Base-by-base conservation (phyloP, 306 rosid genomes). In the Spatholobus suberectus region DNA sequence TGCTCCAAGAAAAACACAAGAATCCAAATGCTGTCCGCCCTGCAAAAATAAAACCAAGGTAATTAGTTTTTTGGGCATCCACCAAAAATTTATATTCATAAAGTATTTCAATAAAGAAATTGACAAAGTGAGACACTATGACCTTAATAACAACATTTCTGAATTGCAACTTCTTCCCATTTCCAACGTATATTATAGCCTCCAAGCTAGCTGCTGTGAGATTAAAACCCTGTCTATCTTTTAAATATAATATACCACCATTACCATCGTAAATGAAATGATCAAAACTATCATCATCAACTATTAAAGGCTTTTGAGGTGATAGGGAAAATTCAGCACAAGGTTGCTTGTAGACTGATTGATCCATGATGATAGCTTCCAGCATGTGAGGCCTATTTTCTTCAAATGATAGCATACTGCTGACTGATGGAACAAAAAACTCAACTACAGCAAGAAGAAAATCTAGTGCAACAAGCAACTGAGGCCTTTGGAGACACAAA, bases 401-500 rank as follows among this genome's bases (percentile, higher is more conserved):
- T 67, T 90, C 96, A 82, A 80, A 71, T 65, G 97, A 89, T 80
- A 89, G 84, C 74, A 87, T 90, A 72, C 86, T 84, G 51, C 94
- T 87, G 78, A 92, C 85, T 21, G 96, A 85, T 68, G 99, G 99
- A 82, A 96, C 92, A 20, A 96, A 96, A 82, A 96, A 96, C 92
- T 94, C 98, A 81, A 81, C 94, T 5, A 96, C 94, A 38, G 96
- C 99, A 68, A 94, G 96, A 71, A 96, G 92, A 88, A 96, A 96
- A 87, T 96, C 99, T 70, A 96, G 94, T 46, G 97, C 94, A 81
- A 96, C 98, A 59, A 96, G 96, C 80, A 96, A 85, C 83, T 92
- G 97, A 73, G 98, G 99, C 88, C 97, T 90, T 87, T 96, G 99
- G 80, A 96, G 76, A 41, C 94, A 89, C 79, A 96, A 41, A 41